A percentile compares a stretch with the other conserved stretches of the same genome.
These are phyloP conservation scores for Periconia sp. DNA, from an alignment of 2,329 filamentous ascomycete genomes.

Conservation along the genomic window DNA sequence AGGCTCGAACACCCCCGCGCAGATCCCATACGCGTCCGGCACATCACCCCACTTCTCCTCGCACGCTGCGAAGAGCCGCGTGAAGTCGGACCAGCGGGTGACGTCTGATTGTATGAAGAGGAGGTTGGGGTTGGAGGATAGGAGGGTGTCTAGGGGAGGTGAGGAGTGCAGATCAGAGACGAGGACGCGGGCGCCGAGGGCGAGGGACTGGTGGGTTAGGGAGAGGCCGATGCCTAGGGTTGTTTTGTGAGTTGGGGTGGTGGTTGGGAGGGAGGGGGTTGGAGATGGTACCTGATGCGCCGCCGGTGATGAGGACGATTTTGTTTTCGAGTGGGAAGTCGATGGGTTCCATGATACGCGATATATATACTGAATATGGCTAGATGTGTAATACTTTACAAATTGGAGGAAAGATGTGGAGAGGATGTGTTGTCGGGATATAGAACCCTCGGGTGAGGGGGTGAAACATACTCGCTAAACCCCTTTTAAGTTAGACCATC, in stretches of 20 bases:
- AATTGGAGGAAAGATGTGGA: too few species aligned
- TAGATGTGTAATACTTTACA: too few species aligned
- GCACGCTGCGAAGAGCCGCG: slow-evolving; percentile 25
- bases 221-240: slow-evolving; percentile 35
- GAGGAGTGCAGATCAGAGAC: slow-evolving; percentile 30
- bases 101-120: slow-evolving; percentile 32
- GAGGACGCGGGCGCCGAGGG: slow-evolving; percentile 22
- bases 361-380: too few species aligned
- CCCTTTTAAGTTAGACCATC: too few species aligned
- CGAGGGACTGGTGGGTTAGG: slow-evolving; percentile 30
- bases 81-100: slow-evolving; percentile 27
- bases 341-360: slow-evolving; percentile 19
- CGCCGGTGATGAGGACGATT: slow-evolving; percentile 39
- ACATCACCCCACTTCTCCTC: slow-evolving; percentile 34
- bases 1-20: slow-evolving; percentile 34
- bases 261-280: not conserved
- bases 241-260: not conserved
- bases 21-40: slow-evolving; percentile 36
- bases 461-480: too few species aligned
- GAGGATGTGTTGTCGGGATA: too few species aligned
- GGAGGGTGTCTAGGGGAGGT: slow-evolving; percentile 20
- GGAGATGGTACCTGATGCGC: slow-evolving; percentile 30
- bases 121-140: slow-evolving; percentile 20
- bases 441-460: too few species aligned
- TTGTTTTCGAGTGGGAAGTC: slow-evolving; percentile 35